phyloP scores from a whole-genome alignment of 306 rosid genomes.

The Elaeagnus macrophylla region DNA sequence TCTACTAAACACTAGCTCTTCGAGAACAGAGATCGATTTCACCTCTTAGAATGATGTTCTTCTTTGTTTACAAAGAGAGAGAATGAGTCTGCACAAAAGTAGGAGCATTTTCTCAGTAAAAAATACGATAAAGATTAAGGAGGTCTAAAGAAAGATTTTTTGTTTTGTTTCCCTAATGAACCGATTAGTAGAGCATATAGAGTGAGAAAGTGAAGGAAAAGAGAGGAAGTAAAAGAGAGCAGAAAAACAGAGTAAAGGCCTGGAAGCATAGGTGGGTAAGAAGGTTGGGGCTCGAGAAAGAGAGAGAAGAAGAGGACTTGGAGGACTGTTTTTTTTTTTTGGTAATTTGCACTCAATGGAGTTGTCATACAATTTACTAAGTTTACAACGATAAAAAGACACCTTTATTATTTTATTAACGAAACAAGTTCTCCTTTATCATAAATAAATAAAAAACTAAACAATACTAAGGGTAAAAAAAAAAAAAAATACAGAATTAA shows the following conservation, averaged over 20 bases:
- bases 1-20: conserved; percentile 17
- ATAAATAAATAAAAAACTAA: too few species aligned
- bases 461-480: too few species aligned
- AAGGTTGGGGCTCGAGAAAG: conserved; percentile 98
- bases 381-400: too few species aligned
- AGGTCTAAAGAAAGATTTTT: conserved; percentile 3
- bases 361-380: conserved; percentile 29
- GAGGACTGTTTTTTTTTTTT: conserved; percentile 35
- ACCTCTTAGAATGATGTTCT: conserved; percentile 8
- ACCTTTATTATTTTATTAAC: too few species aligned
- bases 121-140: conserved; percentile 4
- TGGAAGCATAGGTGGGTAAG: conserved; percentile 26
- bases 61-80: neutral
- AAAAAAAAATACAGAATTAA: too few species aligned
- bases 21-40: conserved; percentile 21
- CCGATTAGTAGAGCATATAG: conserved; percentile 11
- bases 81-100: conserved; percentile 9
- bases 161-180: neutral
- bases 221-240: conserved; percentile 23
- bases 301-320: conserved; percentile 32
- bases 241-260: conserved; percentile 13
- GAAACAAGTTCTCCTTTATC: too few species aligned
- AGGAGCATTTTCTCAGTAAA: neutral
- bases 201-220: conserved; percentile 22
- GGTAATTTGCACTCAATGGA: conserved; percentile 29